phyloP scores from a whole-genome alignment of 495 filamentous ascomycete species.

The Neurospora africana region DNA sequence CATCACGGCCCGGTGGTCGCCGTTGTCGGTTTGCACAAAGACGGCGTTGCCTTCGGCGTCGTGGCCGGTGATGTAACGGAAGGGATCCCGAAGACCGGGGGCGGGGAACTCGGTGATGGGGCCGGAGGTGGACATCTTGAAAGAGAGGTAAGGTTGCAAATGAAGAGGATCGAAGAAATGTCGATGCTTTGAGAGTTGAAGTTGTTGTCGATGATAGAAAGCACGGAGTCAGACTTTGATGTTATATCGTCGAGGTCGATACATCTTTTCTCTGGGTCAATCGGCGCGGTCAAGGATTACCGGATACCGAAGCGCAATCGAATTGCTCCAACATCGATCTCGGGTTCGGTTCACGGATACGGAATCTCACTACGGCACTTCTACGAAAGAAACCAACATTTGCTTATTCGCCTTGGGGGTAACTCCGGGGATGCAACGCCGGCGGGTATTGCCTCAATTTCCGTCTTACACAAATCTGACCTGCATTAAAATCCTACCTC shows the following conservation, averaged over 20 bases:
- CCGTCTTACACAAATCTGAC: not conserved
- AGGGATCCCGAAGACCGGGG: not conserved
- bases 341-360: not conserved
- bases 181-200: too few species aligned
- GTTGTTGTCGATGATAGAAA: not conserved
- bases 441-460: not conserved
- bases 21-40: not conserved
- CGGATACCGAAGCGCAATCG: not conserved
- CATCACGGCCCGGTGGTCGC: not conserved
- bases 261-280: too few species aligned
- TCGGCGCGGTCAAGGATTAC: fast-evolving
- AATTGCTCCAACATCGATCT: not conserved
- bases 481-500: not conserved
- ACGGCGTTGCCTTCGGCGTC: not conserved
- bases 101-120: not conserved
- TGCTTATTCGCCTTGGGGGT: not conserved
- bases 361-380: not conserved
- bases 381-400: not conserved
- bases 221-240: not conserved
- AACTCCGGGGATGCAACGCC: not conserved
- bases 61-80: not conserved
- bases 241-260: not conserved
- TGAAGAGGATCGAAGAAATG: too few species aligned
- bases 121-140: not conserved
- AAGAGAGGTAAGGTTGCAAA: too few species aligned